A percentile compares a stretch with the other conserved stretches of the same genome.
Evolutionary conservation across 2,329 filamentous ascomycete genomes (phyloP).

Genomic region (Monilinia fructigena): DNA sequence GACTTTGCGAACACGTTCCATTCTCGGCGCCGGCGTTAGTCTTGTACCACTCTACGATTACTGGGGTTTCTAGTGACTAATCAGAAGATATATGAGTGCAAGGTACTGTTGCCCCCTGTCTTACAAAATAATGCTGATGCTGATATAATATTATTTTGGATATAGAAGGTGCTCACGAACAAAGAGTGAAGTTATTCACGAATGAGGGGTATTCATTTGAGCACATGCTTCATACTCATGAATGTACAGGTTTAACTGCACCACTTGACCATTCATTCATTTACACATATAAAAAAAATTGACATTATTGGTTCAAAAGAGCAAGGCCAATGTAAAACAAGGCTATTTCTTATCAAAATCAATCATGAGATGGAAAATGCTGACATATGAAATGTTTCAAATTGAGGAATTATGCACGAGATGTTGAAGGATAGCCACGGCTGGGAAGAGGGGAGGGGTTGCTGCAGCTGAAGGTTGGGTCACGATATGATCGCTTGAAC

Average conservation of each 20-base stretch:
- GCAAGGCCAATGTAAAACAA: not conserved
- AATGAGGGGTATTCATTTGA: slow-evolving; percentile 2
- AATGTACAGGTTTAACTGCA: not conserved
- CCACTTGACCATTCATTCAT: not conserved
- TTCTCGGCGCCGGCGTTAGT: not conserved
- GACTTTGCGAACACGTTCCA: slow-evolving; percentile 23
- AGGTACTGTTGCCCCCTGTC: slow-evolving; percentile 1
- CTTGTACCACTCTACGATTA: not conserved
- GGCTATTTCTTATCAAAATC: not conserved
- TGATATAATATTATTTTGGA: not conserved
- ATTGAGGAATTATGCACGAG: slow-evolving; percentile 14
- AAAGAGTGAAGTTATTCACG: not conserved
- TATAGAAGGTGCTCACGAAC: slow-evolving; percentile 13
- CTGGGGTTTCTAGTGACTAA: not conserved
- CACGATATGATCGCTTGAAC: slow-evolving; percentile 21
- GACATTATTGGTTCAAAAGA: not conserved
- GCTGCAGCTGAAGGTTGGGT: slow-evolving; percentile 15
- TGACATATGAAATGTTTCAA: not conserved
- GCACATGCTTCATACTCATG: slow-evolving; percentile 9
- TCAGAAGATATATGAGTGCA: slow-evolving; percentile 6
- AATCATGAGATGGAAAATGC: slow-evolving; percentile 3
- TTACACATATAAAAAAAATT: not conserved
- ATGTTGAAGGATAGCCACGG: slow-evolving; percentile 1
- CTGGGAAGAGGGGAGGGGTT: not conserved
- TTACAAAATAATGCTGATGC: not conserved